Conservation (phyloP, 176 grass and related monocot genomes). For the Triticum turgidum region DNA sequence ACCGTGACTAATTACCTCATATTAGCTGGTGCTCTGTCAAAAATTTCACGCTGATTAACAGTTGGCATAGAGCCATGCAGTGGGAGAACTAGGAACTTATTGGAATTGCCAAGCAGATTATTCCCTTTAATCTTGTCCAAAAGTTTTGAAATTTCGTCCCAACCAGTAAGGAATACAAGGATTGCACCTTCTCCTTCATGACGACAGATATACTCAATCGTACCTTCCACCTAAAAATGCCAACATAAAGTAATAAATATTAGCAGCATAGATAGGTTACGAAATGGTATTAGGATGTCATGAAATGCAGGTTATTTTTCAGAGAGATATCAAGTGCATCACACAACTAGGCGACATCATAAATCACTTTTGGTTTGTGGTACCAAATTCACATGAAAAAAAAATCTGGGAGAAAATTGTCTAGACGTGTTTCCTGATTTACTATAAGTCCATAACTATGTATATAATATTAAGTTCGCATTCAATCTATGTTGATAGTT, state of each 20-base stretch:
- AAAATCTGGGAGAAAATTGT: not conserved
- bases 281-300: not conserved
- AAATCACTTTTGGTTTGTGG: conserved; percentile 5
- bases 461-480: not conserved
- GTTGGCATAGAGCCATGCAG: conserved; percentile 98
- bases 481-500: not conserved
- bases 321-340: conserved; percentile 2
- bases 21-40: conserved; percentile 79
- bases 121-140: conserved; percentile 86
- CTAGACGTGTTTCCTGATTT: not conserved
- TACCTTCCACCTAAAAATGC: conserved; percentile 76
- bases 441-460: not conserved
- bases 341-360: not conserved
- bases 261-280: conserved; percentile 5
- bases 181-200: conserved; percentile 88
- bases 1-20: conserved; percentile 50
- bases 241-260: conserved; percentile 22
- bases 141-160: conserved; percentile 98
- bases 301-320: not conserved
- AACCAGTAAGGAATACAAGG: conserved; percentile 94
- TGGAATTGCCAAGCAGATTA: conserved; percentile 66
- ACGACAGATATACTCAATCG: conserved; percentile 82
- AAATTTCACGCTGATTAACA: conserved; percentile 93
- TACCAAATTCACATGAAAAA: not conserved
- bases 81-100: conserved; percentile 77